Evolutionary conservation across 2,329 filamentous ascomycete species (phyloP).

Genomic region (Beauveria caledonica): DNA sequence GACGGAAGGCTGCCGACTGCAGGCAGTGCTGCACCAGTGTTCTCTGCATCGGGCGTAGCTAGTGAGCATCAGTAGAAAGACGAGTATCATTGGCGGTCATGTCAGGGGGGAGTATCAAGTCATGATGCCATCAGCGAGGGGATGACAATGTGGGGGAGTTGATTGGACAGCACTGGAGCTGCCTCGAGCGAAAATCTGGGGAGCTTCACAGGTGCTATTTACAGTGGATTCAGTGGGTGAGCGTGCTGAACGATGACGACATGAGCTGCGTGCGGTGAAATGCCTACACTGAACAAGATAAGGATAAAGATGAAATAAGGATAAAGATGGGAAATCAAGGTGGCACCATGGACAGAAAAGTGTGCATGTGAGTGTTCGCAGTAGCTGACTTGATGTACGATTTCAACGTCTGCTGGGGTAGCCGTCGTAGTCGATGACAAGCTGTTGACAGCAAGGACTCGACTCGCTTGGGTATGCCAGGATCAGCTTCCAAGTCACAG

Average conservation of each 20-base stretch:
- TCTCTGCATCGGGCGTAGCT: background rate
- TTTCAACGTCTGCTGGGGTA: too few species aligned
- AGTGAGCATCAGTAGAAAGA: background rate
- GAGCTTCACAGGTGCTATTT: background rate
- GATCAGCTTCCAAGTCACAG: too few species aligned
- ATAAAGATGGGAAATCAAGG: too few species aligned
- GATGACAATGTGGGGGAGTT: background rate
- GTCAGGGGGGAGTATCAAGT: background rate
- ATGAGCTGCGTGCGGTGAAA: background rate
- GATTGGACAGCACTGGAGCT: background rate
- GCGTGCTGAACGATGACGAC: background rate
- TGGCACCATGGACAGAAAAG: too few species aligned
- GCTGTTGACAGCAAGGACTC: too few species aligned
- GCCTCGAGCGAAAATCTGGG: background rate
- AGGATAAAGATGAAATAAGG: too few species aligned
- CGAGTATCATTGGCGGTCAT: background rate
- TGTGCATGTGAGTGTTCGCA: too few species aligned
- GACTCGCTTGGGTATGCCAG: too few species aligned
- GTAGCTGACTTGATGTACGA: too few species aligned
- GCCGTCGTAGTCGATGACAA: too few species aligned
- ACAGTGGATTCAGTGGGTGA: background rate
- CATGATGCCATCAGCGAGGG: conserved; percentile 8
- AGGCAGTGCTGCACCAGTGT: background rate
- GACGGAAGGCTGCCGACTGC: background rate
- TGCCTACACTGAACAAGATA: background rate